phyloP scores from a whole-genome alignment of 306 rosid species.

The Corylus avellana region DNA sequence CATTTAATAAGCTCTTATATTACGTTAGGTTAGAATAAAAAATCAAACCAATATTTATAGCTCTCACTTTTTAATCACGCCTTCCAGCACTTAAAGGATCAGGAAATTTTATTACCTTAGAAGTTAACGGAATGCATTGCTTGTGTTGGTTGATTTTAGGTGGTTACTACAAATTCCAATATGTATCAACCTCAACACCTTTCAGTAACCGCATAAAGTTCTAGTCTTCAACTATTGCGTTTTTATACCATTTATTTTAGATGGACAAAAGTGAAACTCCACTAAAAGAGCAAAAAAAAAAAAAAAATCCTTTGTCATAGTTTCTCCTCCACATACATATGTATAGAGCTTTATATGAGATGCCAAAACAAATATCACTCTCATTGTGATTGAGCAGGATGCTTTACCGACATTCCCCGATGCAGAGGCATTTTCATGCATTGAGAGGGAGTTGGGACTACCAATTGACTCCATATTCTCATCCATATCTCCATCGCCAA shows the following conservation, averaged over 20 bases:
- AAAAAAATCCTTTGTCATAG: background rate
- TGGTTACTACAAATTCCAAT: background rate
- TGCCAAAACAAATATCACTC: slow-evolving; percentile 22
- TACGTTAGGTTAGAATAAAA: too few species aligned
- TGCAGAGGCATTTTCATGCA: slow-evolving; percentile 79
- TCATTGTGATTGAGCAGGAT: slow-evolving; percentile 61
- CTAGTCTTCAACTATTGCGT: background rate
- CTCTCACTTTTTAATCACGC: background rate
- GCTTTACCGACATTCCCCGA: slow-evolving; percentile 88
- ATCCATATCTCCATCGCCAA: slow-evolving; percentile 64
- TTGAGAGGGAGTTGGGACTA: slow-evolving; percentile 76
- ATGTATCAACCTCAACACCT: background rate
- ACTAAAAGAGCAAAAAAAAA: too few species aligned
- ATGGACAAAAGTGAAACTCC: background rate
- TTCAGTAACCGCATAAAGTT: background rate
- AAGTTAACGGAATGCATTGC: too few species aligned
- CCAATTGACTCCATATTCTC: slow-evolving; percentile 77
- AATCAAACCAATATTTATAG: background rate
- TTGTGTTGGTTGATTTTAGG: background rate
- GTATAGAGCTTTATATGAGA: slow-evolving; percentile 17
- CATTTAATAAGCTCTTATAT: background rate
- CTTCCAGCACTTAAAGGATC: too few species aligned
- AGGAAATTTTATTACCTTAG: too few species aligned
- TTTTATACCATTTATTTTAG: background rate
- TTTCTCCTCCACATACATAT: slow-evolving; percentile 9